Evolutionary conservation across 768 basidiomycete species (phyloP), one percentile per base, ranked within the genome.

Genomic region (Phylloporus arenicola): DNA sequence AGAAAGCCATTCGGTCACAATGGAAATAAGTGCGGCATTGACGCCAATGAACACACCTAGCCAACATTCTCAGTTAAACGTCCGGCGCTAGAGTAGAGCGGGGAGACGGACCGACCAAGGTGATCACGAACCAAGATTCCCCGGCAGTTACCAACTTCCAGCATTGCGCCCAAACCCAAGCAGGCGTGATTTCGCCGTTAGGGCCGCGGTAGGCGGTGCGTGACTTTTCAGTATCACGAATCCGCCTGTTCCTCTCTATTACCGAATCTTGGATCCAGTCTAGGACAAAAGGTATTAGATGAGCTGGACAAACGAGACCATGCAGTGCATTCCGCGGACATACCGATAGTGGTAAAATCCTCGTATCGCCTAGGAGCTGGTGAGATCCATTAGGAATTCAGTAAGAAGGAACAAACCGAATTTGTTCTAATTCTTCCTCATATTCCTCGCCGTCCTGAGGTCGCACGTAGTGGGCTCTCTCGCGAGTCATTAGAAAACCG

Each of bases 231-330:
- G 78, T 73, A 56, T 78, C 76, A 51, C 83, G 78, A 58, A 87
- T 73, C 20, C 91, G 83, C 58, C 88, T 75, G 55, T 86, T 87
- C 24, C 92, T 79, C 64, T 98, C 95, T 29, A 89, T 77, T 38
- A 93, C 81, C 3, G 92, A 90, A 70, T 98, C 95, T 61, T 96
- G 89, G 43, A 98, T 88, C 95, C 95, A 98, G 66, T 98, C 95
- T 96, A 58, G 31, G 47, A 31, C 31, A 6, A 20, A 30, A 42
- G 49, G 6, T 4, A 43, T 52, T 53, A 48, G 43, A 56, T 49
- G 51, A 49, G 47, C 44, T 50, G 27, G 45, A 43, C 55, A 53
- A 59, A 46, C 45, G 20, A 55, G 47, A 42, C 41, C 25, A 54
- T 35, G 47, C 53, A 49, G 45, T 43, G 31, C n/a, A 47, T 6